phyloP scores from a whole-genome alignment of 192 early-diverging fungal genomes.

The Funneliformis geosporum region DNA sequence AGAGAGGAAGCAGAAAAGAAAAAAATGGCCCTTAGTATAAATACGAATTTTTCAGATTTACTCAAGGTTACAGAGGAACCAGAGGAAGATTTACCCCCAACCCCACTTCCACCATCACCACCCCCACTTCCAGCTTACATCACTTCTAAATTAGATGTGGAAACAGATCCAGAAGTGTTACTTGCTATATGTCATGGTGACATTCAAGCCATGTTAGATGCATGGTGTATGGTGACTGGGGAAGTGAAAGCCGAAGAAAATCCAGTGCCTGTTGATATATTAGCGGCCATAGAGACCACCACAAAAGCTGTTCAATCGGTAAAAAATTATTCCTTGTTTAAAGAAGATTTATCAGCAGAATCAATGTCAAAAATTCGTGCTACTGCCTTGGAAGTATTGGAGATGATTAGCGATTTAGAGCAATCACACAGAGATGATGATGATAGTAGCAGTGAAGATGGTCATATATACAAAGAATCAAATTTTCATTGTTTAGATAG shows the following conservation, averaged over 20 bases:
- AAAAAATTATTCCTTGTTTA: slow-evolving; percentile 54
- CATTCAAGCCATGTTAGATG: slow-evolving; percentile 51
- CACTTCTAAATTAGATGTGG: slow-evolving; percentile 41
- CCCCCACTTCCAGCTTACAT: slow-evolving; percentile 29
- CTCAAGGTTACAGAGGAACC: slow-evolving; percentile 43
- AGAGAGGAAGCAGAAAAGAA: slow-evolving; percentile 17
- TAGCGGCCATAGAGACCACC: slow-evolving; percentile 49
- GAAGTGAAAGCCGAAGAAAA: slow-evolving; percentile 35
- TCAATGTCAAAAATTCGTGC: slow-evolving; percentile 46
- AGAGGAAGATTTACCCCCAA: slow-evolving; percentile 44
- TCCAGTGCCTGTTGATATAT: slow-evolving; percentile 43
- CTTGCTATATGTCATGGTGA: slow-evolving; percentile 46
- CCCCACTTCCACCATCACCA: slow-evolving; percentile 47
- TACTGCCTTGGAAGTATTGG: slow-evolving; percentile 47
- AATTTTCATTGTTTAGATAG: slow-evolving; percentile 46
- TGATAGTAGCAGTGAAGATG: slow-evolving; percentile 40
- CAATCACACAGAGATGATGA: slow-evolving; percentile 43
- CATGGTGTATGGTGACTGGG: slow-evolving; percentile 41
- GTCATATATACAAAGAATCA: slow-evolving; percentile 51
- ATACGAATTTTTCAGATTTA: slow-evolving; percentile 27
- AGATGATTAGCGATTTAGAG: slow-evolving; percentile 54
- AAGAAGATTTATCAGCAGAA: slow-evolving; percentile 43
- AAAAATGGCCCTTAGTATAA: slow-evolving; percentile 1
- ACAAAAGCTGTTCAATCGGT: slow-evolving; percentile 56
- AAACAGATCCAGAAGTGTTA: slow-evolving; percentile 50